Evolutionary conservation across 345 rosid genomes (phyloP), one percentile per base, ranked within the genome.

Genomic region (Sonneratia alba): DNA sequence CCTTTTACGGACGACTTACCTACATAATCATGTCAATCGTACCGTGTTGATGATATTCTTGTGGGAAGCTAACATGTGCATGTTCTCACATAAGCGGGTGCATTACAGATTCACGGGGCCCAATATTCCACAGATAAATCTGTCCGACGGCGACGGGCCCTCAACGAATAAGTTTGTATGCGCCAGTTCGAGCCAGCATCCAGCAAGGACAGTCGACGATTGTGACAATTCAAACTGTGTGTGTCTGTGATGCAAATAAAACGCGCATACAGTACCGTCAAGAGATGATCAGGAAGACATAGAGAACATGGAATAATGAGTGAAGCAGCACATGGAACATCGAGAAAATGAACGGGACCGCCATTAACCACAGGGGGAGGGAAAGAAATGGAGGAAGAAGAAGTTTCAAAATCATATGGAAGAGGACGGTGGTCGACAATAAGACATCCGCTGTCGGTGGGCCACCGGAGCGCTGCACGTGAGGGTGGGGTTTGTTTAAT

Each of bases 401-500:
- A 59, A 22, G 53, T 48, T 15, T 11, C 53, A 21, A 24, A n/a
- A 24, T 59, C 36, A 7, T 24, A 66, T 37, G 48, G 27, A 14
- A 18, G 18, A 11, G 22, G 48, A 36, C 48, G 27, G 24, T 36
- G 32, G 32, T 59, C 64, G 64, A 59, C 64, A 59, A 59, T 9
- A 59, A 59, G 24, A 59, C 64, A 59, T 59, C 64, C 64, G 3
- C 27, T 59, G 64, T 59, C 64, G 10, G 64, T 59, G 64, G 64
- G 64, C 11, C 64, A 24, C 34, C 4, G 6, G 64, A 59, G 34
- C 36, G 8, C 32, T 66, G 69, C 69, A 66, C 69, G 69, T 66
- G 69, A 66, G 69, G n/a, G 24, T 66, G 69, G 69, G 69, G 48
- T 66, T 36, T 3, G 14, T 56, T 42, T 18, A 13, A 66, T 36